Evolutionary conservation across 306 rosid genomes (phyloP).

Genomic region (Medicago lupulina): DNA sequence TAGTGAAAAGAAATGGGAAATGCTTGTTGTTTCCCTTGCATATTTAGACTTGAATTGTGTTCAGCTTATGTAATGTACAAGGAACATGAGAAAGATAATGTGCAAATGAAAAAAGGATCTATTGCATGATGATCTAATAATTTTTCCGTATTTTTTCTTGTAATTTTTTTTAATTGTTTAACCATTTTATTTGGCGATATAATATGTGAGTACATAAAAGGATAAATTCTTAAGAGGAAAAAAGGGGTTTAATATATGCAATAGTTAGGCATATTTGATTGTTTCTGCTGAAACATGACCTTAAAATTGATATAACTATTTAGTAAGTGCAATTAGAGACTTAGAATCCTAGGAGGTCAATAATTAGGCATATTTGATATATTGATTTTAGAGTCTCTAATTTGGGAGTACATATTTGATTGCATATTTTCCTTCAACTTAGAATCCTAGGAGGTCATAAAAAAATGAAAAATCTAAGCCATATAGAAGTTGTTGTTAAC

Average conservation of each 20-base stretch:
- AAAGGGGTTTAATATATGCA: not conserved
- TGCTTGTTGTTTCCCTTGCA: slow-evolving; percentile 20
- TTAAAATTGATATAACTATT: too few relatives aligned
- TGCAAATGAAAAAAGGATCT: not conserved
- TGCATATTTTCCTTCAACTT: too few relatives aligned
- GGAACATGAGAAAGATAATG: not conserved
- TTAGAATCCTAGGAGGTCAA: too few relatives aligned
- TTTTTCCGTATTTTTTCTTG: not conserved
- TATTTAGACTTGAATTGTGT: not conserved
- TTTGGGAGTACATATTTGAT: too few relatives aligned
- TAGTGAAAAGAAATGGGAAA: slow-evolving; percentile 29
- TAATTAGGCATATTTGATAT: too few relatives aligned
- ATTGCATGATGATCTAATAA: not conserved
- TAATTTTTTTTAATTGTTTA: not conserved
- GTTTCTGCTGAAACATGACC: too few relatives aligned
- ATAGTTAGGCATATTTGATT: not conserved
- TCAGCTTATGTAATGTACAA: slow-evolving; percentile 6
- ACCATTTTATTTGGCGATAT: not conserved
- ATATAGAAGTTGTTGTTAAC: too few relatives aligned
- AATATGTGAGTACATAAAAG: not conserved
- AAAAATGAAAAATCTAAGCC: too few relatives aligned
- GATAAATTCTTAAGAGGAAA: not conserved
- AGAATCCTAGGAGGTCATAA: too few relatives aligned
- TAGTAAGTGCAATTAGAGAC: too few relatives aligned
- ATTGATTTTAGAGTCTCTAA: too few relatives aligned